Evolutionary conservation across 139 green algal species (phyloP), one percentile per base, ranked within the genome.

Genomic region (Chlamydomonas applanata): DNA sequence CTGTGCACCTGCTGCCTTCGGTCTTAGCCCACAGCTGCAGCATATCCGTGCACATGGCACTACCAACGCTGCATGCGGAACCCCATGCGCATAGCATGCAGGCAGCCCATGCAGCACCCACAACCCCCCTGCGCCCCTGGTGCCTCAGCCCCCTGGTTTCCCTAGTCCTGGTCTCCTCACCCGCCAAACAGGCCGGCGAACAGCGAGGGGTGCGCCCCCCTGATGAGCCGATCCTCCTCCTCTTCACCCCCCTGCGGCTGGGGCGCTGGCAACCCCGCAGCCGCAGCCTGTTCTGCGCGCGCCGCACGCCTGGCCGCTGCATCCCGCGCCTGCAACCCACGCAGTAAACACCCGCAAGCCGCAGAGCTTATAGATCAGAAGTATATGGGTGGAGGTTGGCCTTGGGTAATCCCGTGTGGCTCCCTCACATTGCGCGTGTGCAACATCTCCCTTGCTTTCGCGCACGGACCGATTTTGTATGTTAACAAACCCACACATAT

Each of bases 121-220:
- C 46, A 56, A 56, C 46, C 14, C 46, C 14, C 14, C 14, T 24
- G 17, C 14, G 14, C 17, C 46, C 46, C 46, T 56, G 14, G 46
- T 56, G 46, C 46, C 17, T 56, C 46, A 20, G 16, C 54, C 16
- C 54, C 13, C 54, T 24, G 29, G 22, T 62, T 79, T n/a, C n/a
- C n/a, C n/a, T n/a, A n/a, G n/a, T n/a, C n/a, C n/a, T n/a, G n/a
- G n/a, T n/a, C n/a, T n/a, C n/a, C n/a, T n/a, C n/a, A 80, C 20
- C 74, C 74, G 20, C 74, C 74, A 4, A 80, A 71, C 36, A 80
- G 32, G 66, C 74, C 74, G 14, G 60, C 53, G 56, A 80, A 80
- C 36, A 80, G 67, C 25, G 56, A 72, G 14, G 11, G 19, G 33
- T 36, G 34, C 25, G 60, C 25, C 0, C 2, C 63, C 33, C 33